Base-by-base conservation (phyloP, 768 basidiomycete species). In the Tulasnella sp. region DNA sequence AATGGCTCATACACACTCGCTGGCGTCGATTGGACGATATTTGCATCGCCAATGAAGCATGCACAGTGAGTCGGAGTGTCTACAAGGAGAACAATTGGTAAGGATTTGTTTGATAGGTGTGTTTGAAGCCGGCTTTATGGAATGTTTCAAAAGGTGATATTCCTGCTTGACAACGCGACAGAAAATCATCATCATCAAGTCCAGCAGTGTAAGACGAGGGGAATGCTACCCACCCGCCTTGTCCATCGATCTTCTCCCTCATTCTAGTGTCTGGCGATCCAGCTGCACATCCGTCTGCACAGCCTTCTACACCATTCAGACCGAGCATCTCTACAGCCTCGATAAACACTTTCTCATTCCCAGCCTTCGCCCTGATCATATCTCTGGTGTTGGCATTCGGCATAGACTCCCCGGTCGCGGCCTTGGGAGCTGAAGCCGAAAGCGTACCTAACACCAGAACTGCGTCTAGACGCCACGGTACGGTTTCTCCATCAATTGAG, bases 1-100 rank as follows among this genome's bases (percentile, higher is more conserved):
- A 15, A 15, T 21, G 22, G 19, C 15, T 29, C 31, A 27, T 60
- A 53, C 42, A 43, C 24, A 29, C 38, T 41, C 19, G 30, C 27
- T 8, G 59, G 53, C 17, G 59, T 24, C 12, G 52, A 34, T 22
- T 53, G 31, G 27, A 60, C 51, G 29, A 60, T 60, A 21, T 49
- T 51, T 15, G 51, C 59, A 2, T 12, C 42, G 7, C 52, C 22
- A 25, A 7, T 17, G 50, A 60, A 53, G 22, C 15, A 60, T 11
- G 44, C 44, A n/a, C 41, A 27, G 27, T 41, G 30, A 29, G 49
- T 43, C 25, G 49, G 30, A 7, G 29, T n/a, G 8, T 24, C 22
- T 8, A 45, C 49, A 24, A 59, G 45, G 10, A 50, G 46, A 59
- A 48, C 19, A 17, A 29, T 11, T 29, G 21, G 11, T 12, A 22